Conservation (phyloP, 192 early-diverging fungal genomes). For the Coemansia sp. region DNA sequence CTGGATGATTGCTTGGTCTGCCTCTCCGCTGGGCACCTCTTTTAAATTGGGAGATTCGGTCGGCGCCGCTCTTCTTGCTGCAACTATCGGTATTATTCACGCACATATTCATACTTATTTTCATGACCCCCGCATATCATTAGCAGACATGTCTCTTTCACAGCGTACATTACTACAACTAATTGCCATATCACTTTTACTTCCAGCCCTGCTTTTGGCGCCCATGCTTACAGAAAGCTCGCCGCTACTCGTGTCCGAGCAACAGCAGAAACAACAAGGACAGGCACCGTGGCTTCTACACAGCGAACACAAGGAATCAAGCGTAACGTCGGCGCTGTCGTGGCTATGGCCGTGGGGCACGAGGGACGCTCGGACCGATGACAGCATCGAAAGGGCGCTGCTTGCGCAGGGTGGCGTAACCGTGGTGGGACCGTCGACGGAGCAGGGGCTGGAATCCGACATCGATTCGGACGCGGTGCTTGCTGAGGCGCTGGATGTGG, state of each 20-base stretch:
- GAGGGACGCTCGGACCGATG: constrained; percentile 18
- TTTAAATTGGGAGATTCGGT: not conserved
- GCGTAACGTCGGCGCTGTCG: not conserved
- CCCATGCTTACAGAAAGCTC: constrained; percentile 6
- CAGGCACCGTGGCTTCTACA: constrained; percentile 1
- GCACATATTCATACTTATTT: not conserved
- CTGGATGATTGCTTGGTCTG: not conserved
- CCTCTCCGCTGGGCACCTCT: not conserved
- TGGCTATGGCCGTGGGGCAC: constrained; percentile 19
- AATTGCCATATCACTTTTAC: constrained; percentile 3
- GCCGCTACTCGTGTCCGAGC: not conserved
- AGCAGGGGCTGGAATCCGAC: not conserved
- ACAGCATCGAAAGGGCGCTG: constrained; percentile 24
- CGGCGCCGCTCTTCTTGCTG: not conserved
- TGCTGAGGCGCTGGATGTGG: constrained; percentile 42
- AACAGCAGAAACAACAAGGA: not conserved
- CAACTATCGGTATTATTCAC: not conserved
- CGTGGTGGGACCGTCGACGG: constrained; percentile 1
- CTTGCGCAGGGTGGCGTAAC: constrained; percentile 33
- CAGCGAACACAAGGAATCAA: not conserved
- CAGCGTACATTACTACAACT: not conserved
- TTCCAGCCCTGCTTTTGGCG: constrained; percentile 3
- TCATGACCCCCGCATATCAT: constrained; percentile 1
- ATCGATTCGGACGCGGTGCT: not conserved
- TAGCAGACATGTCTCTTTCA: constrained; percentile 1